Evolutionary conservation across 2,329 filamentous ascomycete species (phyloP), one percentile per base, ranked within the genome.

Genomic region (Xylaria sp.): DNA sequence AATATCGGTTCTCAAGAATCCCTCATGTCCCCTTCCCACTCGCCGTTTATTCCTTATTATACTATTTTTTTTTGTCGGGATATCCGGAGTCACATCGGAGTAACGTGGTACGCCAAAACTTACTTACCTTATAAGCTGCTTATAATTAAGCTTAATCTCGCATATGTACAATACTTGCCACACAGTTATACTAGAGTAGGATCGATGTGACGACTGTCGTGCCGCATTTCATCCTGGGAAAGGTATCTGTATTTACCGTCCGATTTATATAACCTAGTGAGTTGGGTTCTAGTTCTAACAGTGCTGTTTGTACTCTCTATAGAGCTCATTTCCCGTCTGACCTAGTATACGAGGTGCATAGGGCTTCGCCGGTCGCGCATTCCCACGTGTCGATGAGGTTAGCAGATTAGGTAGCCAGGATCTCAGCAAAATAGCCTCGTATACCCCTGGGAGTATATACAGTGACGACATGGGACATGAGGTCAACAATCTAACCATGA

Each of bases 111-210:
- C 12, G 28, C 31, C 3, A n/a, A 46, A 15, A 18, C 18, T 5
- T n/a, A 46, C 18, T 3, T 36, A 2, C 3, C 18, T 55, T 31
- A 20, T 25, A 36, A 54, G 2, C 9, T 5, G 15, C 51, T 20
- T n/a, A 54, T 23, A n/a, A 55, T 36, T 55, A 36, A 55, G 52
- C 28, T 55, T 36, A 55, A 55, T 55, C 31, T 55, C 52, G 52
- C 28, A 36, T 36, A 20, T 36, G 9, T 36, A 2, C 13, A 54
- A n/a, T 33, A 15, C 18, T 18, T n/a, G 12, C 18, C 18, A 9
- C 15, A 9, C 18, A 6, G 31, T 36, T 18, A 20, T 18, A 46
- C 12, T 28, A 15, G 5, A n/a, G 51, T 54, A 54, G 15, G 6
- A 54, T 54, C 23, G 15, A 12, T 33, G 51, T 28, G 28, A 28